Evolutionary conservation across 148 eudicot species (phyloP).

Genomic region (Cornus controversa): DNA sequence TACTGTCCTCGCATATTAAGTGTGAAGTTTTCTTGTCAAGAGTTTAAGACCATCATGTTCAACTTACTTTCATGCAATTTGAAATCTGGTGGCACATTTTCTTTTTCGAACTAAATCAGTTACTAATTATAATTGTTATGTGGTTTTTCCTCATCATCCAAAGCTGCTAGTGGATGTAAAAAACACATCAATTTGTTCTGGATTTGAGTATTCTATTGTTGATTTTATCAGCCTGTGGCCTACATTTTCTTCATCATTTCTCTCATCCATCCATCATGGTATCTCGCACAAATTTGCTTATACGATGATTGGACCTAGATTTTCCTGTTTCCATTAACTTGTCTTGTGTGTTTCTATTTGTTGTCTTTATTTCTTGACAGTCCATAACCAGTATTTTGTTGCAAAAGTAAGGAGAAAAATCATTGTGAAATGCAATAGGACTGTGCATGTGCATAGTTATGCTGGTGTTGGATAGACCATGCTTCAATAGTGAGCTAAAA

Average conservation of each 20-base stretch:
- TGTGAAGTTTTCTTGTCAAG: neutral
- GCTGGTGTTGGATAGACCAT: no score
- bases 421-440: no score
- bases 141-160: neutral
- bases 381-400: no score
- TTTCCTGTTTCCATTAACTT: no score
- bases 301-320: no score
- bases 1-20: neutral
- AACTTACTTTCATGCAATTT: no score
- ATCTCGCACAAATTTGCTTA: no score
- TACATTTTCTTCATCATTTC: neutral
- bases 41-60: neutral
- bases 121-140: neutral
- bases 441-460: no score
- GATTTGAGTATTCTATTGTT: neutral
- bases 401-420: no score
- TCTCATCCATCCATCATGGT: neutral
- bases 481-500: no score
- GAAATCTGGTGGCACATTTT: neutral
- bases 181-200: neutral
- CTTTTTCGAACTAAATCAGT: neutral
- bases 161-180: neutral
- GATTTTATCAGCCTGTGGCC: neutral
- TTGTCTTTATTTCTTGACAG: no score
- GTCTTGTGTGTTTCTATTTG: no score